Evolutionary conservation across 1,284 basidiomycete species (phyloP), one percentile per base, ranked within the genome.

Genomic region (Athelia psychrophila): DNA sequence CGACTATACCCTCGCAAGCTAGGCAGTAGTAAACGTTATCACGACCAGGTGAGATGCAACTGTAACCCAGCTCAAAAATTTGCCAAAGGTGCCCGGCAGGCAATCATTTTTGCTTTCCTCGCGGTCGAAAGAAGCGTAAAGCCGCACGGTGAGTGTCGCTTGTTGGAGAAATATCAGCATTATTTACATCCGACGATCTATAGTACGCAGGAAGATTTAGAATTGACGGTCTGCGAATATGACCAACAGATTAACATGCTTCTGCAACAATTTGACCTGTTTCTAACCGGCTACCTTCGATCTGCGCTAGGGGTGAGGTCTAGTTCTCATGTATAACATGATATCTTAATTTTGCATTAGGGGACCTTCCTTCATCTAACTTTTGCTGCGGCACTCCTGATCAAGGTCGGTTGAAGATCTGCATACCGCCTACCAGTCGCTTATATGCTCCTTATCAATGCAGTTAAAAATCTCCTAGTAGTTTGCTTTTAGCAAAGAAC

Each of bases 331-430:
- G n/a, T 63, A 50, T 64, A 65, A 47, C 54, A 69, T 44, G 63
- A 63, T 51, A 58, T 67, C 19, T 59, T 54, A 3, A 38, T 46
- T 23, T 36, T 15, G 18, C 44, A 33, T 10, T 46, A 65, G 56
- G 59, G 60, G 1, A 56, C 77, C 55, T 81, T 79, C 56, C 65
- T 81, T 12, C 79, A 77, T 57, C 75, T 83, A 25, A 71, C 82
- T 5, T 86, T 84, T 60, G 81, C 83, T 3, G 78, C 81, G 18
- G 81, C 79, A 2, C 83, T 81, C 60, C 61, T 84, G 16, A 68
- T 82, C 38, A 81, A 83, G 60, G 81, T 82, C 57, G 56, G 51
- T 16, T 3, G 24, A 40, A 44, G 9, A 35, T 25, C 44, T 38
- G 40, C n/a, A 23, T 51, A 47, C 30, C 25, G 30, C 53, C 60